Evolutionary conservation across 352 stramenopile species (phyloP).

Genomic region (Phytopythium kandeliae): DNA sequence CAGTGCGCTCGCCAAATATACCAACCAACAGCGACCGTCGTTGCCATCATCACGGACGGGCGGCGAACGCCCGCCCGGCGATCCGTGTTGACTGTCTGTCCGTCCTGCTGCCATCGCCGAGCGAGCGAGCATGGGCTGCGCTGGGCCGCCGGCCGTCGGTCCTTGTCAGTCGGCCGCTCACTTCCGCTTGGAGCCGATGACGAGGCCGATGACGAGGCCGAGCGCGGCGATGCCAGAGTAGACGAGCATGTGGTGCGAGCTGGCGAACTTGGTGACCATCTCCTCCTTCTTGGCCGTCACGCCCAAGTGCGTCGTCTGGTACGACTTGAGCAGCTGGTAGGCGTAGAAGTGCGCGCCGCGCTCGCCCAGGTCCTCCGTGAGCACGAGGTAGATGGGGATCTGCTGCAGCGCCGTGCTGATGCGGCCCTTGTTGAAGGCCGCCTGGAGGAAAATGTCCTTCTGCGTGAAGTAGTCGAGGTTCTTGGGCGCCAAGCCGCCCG

Average conservation of each 20-base stretch:
- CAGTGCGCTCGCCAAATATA: no score
- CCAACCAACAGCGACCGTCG: no score
- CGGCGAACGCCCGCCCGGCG: no score
- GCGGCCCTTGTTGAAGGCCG: constrained; percentile 87
- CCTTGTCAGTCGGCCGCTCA: not conserved
- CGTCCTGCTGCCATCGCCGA: no score
- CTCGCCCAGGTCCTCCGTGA: constrained; percentile 89
- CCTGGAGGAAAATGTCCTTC: constrained; percentile 73
- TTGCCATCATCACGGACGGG: no score
- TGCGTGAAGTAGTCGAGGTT: constrained; percentile 93
- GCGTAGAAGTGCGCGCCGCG: constrained; percentile 87
- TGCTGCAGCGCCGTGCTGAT: constrained; percentile 70
- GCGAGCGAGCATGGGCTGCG: no score
- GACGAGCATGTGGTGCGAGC: constrained; percentile 28
- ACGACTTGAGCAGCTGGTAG: constrained; percentile 68
- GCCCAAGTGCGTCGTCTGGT: constrained; percentile 38
- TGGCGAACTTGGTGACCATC: constrained; percentile 30
- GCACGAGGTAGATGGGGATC: constrained; percentile 85
- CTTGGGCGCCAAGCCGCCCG: constrained; percentile 95
- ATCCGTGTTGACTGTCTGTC: no score
- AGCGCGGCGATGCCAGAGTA: constrained; percentile 37
- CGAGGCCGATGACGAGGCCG: constrained; percentile 24
- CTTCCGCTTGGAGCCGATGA: constrained; percentile 14
- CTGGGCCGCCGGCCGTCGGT: not conserved
- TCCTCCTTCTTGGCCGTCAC: constrained; percentile 20